These are phyloP conservation scores for Clarireedia homoeocarpa DNA, from an alignment of 2,329 filamentous ascomycete species.

Conservation along the genomic window DNA sequence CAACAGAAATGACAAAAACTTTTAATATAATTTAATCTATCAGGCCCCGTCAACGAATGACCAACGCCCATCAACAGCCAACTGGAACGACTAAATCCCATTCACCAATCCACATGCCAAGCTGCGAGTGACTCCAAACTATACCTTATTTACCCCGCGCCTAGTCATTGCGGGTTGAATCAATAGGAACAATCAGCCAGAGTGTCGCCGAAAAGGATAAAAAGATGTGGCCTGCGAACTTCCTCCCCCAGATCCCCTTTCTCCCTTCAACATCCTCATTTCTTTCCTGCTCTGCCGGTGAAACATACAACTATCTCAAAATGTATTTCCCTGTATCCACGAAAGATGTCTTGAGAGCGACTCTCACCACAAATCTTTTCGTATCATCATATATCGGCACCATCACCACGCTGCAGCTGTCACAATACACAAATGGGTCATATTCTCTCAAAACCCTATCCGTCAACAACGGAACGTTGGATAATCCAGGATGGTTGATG, in stretches of 20 bases:
- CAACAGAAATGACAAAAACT: too few species aligned
- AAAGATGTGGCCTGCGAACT: background rate
- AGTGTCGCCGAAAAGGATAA: too few species aligned
- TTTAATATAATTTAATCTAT: too few species aligned
- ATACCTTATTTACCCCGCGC: too few species aligned
- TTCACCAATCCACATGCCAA: too few species aligned
- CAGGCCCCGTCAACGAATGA: too few species aligned
- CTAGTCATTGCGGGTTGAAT: too few species aligned
- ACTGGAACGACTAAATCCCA: too few species aligned
- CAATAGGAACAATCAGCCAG: background rate
- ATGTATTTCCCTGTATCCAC: slow-evolving; percentile 18
- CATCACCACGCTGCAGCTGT: slow-evolving; percentile 30
- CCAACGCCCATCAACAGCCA: too few species aligned
- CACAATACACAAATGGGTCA: slow-evolving; percentile 15
- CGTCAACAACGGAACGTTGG: slow-evolving; percentile 17
- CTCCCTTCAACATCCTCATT: background rate
- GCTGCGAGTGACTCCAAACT: too few species aligned
- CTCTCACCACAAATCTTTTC: slow-evolving; percentile 27
- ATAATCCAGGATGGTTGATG: slow-evolving; percentile 23
- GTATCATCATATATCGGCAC: slow-evolving; percentile 33
- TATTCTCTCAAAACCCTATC: slow-evolving; percentile 18
- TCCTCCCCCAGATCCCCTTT: background rate
- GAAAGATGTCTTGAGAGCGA: slow-evolving; percentile 11
- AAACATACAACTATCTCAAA: slow-evolving; percentile 1
- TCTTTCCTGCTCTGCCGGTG: background rate